Conservation (phyloP, 2,329 filamentous ascomycete genomes). For the Pseudogymnoascus sp. region DNA sequence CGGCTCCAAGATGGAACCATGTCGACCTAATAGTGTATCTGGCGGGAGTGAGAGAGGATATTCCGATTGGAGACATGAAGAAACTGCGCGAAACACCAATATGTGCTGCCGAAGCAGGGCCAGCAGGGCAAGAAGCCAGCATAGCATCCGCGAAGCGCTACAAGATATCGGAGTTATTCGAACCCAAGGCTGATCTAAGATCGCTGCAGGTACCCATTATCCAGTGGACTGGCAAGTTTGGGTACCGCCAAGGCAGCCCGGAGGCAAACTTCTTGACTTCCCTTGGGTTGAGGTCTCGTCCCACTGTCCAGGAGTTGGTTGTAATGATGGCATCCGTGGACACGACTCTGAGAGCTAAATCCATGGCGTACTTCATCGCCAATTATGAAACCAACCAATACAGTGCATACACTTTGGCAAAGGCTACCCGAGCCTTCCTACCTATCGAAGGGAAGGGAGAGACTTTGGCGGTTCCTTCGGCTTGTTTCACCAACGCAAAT, state of each 20-base stretch:
- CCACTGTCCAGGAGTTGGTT: slow-evolving; percentile 66
- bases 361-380: slow-evolving; percentile 74
- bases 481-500: slow-evolving; percentile 75
- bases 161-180: slow-evolving; percentile 71
- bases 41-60: slow-evolving; percentile 81
- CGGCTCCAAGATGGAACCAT: slow-evolving; percentile 71
- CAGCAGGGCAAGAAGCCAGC: slow-evolving; percentile 46
- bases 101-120: slow-evolving; percentile 67
- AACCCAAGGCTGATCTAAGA: slow-evolving; percentile 65
- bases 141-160: slow-evolving; percentile 51
- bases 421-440: slow-evolving; percentile 54
- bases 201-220: slow-evolving; percentile 66
- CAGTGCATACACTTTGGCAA: slow-evolving; percentile 51
- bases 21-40: slow-evolving; percentile 93
- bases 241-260: slow-evolving; percentile 54
- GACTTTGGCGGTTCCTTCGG: slow-evolving; percentile 60
- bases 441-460: slow-evolving; percentile 64
- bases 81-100: slow-evolving; percentile 72
- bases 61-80: slow-evolving; percentile 72
- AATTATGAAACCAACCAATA: slow-evolving; percentile 77
- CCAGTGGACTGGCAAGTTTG: slow-evolving; percentile 67
- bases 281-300: slow-evolving; percentile 67
- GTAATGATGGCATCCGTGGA: slow-evolving; percentile 65
- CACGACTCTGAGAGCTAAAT: slow-evolving; percentile 52
- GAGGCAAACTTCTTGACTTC: slow-evolving; percentile 69